Evolutionary conservation across 2,329 filamentous ascomycete species (phyloP), one percentile per base, ranked within the genome.

Genomic region (Chlorencoelia australis): DNA sequence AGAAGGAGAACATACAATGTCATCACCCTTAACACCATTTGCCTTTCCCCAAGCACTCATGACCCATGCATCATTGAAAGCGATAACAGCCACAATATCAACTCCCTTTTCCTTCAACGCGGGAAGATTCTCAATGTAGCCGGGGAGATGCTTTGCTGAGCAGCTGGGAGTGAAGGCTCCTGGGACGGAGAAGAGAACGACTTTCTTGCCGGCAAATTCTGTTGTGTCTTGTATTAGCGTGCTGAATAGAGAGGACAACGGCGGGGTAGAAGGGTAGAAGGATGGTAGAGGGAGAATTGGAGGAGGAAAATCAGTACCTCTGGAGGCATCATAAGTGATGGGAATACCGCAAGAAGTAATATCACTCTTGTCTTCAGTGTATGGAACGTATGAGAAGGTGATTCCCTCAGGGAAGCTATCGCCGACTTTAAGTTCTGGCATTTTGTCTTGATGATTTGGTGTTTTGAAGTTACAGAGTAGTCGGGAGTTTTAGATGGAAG

Each of bases 351-450:
- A 94, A 45, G 73, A 67, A 36, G 74, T 83, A 52, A 93, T 73
- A 48, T 73, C 70, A 46, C 72, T 66, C 33, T 67, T 72, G 52
- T 89, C 83, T 39, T 72, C 66, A 10, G 76, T 72, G 61, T 84
- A 85, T 43, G 84, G 80, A 49, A 91, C 74, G 71, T 88, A 91
- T 54, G 76, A 81, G 71, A 95, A 95, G 61, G 70, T 69, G 44
- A 94, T 79, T 52, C 73, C 81, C 51, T 77, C 67, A 50, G 88
- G 88, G 71, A 96, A 89, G 59, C 68, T 67, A 61, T 94, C 85
- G 57, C 88, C 88, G 59, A 73, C 72, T 61, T 88, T 54, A 38
- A 52, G 41, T 33, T 43, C 37, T 44, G 52, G 33, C 48, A 54
- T 50, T 18, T 34, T 49, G 27, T 15, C 19, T 38, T 34, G n/a